Evolutionary conservation across 345 rosid species (phyloP), one percentile per base, ranked within the genome.

Genomic region (Brassica juncea): DNA sequence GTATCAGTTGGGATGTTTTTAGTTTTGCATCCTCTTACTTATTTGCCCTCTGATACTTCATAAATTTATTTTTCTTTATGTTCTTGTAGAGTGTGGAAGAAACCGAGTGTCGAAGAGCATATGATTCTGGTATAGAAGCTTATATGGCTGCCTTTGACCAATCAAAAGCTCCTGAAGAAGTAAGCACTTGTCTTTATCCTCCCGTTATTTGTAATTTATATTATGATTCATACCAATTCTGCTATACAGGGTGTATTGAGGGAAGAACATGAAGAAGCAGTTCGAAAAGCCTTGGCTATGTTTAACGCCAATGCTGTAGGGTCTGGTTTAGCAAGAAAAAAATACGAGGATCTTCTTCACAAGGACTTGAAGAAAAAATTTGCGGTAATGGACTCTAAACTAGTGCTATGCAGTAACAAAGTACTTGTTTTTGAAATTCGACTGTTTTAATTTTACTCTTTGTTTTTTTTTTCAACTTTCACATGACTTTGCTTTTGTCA

Each of bases 221-320:
- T 71, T 77, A 66, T 77, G 66, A 6, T 72, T 77, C 49, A 73
- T 77, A 75, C 83, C 71, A 85, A 84, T 78, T 68, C 59, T 68
- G 35, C 32, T 81, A 25, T 58, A 84, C 84, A 96, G 99, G 92
- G 64, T 80, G 88, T 85, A 34, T 73, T 93, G 84, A 88, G 93
- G 84, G 98, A 96, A 86, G 94, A 92, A 21, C 93, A 93, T 72
- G 99, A 96, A 83, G 94, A 82, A 80, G 98, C 98, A 59, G 88
- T 89, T 68, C 90, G 85, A 67, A 93, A 81, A 64, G 86, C 99
- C 23, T 37, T 90, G 74, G 91, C 88, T 19, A 86, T 77, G 61
- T 96, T 84, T 81, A 92, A 85, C 82, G 83, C 92, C 54, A 82
- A 61, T 81, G 99, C 98, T 80, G 97, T 96, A 25, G 99, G 98